A percentile compares a stretch with the other conserved stretches of the same genome.
Evolutionary conservation across 495 filamentous ascomycete genomes (phyloP).

Genomic region (Geoglossum glabrum): DNA sequence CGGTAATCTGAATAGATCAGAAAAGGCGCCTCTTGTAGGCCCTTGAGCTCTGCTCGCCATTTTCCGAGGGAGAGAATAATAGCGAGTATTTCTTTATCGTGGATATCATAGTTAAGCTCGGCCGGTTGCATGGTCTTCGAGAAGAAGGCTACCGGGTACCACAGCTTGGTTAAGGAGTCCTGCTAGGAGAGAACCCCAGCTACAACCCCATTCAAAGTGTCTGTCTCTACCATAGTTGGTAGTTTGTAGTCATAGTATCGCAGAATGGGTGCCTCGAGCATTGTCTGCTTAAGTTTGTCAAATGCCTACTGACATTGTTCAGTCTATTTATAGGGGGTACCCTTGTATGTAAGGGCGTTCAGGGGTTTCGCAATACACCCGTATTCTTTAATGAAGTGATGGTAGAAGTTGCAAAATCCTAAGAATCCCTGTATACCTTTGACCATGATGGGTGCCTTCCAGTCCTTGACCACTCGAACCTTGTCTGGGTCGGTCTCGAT

Average conservation of each 20-base stretch:
- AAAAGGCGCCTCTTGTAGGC: neutral
- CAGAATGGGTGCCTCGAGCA: constrained; percentile 6
- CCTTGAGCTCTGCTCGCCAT: neutral
- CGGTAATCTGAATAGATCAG: too few relatives aligned
- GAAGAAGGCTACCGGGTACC: too few relatives aligned
- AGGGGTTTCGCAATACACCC: constrained; percentile 4
- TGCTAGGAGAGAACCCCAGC: too few relatives aligned
- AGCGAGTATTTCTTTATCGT: neutral
- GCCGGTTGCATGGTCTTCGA: too few relatives aligned
- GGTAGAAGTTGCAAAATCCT: constrained; percentile 9
- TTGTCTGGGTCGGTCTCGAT: neutral
- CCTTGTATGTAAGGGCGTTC: constrained; percentile 1
- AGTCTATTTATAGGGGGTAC: neutral
- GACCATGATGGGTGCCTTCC: neutral
- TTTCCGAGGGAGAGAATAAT: neutral
- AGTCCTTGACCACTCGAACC: neutral
- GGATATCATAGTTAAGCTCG: too few relatives aligned
- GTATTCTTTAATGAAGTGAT: constrained; percentile 9
- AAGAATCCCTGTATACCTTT: too few relatives aligned
- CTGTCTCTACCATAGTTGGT: constrained; percentile 11
- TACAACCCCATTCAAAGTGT: constrained; percentile 8
- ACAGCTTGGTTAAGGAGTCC: too few relatives aligned
- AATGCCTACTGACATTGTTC: constrained; percentile 4
- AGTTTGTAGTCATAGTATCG: constrained; percentile 5
- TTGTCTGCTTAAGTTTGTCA: constrained; percentile 1